Conservation (phyloP, 164 flowering plant species). For the Umbellularia californica region DNA sequence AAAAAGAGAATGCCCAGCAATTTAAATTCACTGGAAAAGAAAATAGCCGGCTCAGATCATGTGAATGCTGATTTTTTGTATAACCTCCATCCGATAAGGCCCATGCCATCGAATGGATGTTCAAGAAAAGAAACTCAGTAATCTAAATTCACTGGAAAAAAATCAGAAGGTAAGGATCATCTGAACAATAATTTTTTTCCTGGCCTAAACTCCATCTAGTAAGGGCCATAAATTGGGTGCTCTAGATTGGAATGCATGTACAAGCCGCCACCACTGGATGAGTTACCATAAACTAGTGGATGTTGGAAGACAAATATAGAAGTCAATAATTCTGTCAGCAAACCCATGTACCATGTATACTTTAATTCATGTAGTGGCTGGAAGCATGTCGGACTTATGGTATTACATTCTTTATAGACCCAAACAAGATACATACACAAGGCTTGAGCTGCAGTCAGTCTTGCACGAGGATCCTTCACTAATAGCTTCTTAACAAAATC, state of each 20-base stretch:
- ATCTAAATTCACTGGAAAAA: no score
- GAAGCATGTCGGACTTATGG: neutral
- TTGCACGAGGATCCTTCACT: conserved; percentile 89
- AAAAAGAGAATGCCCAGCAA: no score
- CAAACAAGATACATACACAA: conserved; percentile 55
- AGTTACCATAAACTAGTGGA: neutral
- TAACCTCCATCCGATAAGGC: no score
- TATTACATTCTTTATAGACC: neutral
- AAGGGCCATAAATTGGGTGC: neutral
- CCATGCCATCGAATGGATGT: no score
- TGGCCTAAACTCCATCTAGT: neutral
- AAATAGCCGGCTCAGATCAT: no score
- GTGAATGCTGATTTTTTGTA: no score
- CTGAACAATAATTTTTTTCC: neutral
- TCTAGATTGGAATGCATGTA: neutral
- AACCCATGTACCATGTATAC: neutral
- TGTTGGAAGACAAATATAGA: neutral
- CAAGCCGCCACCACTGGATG: no score
- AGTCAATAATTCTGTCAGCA: neutral
- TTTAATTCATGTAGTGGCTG: neutral
- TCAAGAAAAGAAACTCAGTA: no score
- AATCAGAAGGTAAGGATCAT: neutral
- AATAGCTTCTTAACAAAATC: conserved; percentile 91
- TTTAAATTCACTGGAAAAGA: no score
- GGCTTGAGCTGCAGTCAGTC: conserved; percentile 98